Conservation (phyloP, 495 filamentous ascomycete genomes). For the Penicillium pulvis region DNA sequence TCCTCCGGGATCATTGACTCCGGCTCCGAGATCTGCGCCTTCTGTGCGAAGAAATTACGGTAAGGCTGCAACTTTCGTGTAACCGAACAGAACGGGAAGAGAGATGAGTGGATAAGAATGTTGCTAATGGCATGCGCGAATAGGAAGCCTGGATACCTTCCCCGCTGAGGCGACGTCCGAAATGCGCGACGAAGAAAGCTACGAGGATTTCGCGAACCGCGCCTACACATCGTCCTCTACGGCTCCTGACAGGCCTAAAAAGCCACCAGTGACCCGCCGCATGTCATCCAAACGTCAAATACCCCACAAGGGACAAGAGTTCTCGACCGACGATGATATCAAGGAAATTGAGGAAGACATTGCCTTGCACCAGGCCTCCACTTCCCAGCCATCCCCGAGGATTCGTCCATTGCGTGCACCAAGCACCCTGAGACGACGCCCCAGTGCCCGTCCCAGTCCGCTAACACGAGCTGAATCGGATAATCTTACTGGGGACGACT, state of each 20-base stretch:
- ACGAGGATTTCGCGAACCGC: conserved; percentile 35
- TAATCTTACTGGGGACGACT: conserved; percentile 48
- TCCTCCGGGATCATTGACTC: conserved; percentile 5
- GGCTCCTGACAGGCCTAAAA: conserved; percentile 65
- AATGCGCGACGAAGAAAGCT: conserved; percentile 31
- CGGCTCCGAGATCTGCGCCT: conserved; percentile 24
- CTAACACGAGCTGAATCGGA: conserved; percentile 62
- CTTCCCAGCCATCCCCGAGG: conserved; percentile 40
- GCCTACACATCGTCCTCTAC: conserved; percentile 51
- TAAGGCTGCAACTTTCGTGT: conserved; percentile 23
- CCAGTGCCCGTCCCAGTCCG: conserved; percentile 56
- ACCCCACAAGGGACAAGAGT: conserved; percentile 81
- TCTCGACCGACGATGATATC: conserved; percentile 90
- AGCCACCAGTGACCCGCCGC: conserved; percentile 69
- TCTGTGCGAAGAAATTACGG: conserved; percentile 41
- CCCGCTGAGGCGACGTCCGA: conserved; percentile 32
- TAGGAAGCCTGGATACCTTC: conserved; percentile 41
- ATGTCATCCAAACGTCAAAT: conserved; percentile 71
- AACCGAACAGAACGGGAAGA: conserved; percentile 13
- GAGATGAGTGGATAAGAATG: neutral
- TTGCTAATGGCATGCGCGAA: conserved; percentile 13
- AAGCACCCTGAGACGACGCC: conserved; percentile 69
- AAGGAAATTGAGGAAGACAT: conserved; percentile 72
- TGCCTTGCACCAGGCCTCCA: conserved; percentile 35
- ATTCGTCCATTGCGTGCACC: conserved; percentile 44